Evolutionary conservation across 1,284 basidiomycete species (phyloP).

Genomic region (Cystobasidium pallidum): DNA sequence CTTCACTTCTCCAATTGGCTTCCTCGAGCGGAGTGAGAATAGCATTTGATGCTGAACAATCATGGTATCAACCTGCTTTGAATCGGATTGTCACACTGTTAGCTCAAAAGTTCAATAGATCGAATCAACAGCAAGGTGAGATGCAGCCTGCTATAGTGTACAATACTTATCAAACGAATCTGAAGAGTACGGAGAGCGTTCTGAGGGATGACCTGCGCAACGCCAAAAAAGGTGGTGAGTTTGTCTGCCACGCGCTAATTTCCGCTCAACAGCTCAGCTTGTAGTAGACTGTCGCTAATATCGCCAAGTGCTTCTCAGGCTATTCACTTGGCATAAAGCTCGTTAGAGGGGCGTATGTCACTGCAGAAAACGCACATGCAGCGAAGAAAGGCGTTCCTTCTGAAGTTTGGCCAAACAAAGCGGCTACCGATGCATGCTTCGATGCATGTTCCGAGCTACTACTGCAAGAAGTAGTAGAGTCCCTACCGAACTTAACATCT

Average conservation of each 20-base stretch:
- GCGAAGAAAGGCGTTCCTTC: slow-evolving; percentile 53
- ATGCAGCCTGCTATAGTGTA: slow-evolving; percentile 49
- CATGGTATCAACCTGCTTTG: slow-evolving; percentile 50
- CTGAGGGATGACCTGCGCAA: slow-evolving; percentile 24
- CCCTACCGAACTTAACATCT: neutral
- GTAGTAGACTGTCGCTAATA: neutral
- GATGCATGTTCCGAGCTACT: slow-evolving; percentile 69
- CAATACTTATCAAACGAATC: slow-evolving; percentile 51
- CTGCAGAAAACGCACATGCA: slow-evolving; percentile 65
- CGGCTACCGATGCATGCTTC: slow-evolving; percentile 79
- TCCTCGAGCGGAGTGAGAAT: slow-evolving; percentile 49
- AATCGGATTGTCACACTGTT: slow-evolving; percentile 50
- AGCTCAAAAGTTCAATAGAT: slow-evolving; percentile 50
- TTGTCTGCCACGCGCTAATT: neutral
- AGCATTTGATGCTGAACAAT: slow-evolving; percentile 53
- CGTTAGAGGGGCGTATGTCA: slow-evolving; percentile 91
- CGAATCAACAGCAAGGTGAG: neutral
- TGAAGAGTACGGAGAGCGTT: slow-evolving; percentile 2
- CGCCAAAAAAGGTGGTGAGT: slow-evolving; percentile 14
- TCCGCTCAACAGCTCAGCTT: neutral
- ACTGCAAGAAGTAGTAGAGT: slow-evolving; percentile 63
- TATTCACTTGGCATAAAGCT: slow-evolving; percentile 91
- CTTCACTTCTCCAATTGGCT: slow-evolving; percentile 46
- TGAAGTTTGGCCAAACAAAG: slow-evolving; percentile 67
- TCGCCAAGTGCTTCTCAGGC: slow-evolving; percentile 57